phyloP scores from a whole-genome alignment of 169 alveolate genomes.

The Plasmodium gonderi region DNA sequence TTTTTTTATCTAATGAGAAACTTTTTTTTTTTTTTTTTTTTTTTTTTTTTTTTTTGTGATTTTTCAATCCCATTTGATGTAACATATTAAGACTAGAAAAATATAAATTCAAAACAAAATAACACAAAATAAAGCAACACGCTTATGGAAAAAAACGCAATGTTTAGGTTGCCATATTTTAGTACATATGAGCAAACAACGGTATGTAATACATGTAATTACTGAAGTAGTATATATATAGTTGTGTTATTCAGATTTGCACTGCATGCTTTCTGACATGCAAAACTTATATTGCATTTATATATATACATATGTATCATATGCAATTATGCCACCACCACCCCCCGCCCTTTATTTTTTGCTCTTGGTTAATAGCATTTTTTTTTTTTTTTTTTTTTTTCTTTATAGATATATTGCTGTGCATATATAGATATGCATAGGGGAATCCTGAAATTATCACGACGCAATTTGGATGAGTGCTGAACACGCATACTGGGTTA shows the following conservation, averaged over 20 bases:
- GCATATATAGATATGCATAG: background rate
- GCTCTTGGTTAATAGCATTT: background rate
- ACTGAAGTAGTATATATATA: too few relatives aligned
- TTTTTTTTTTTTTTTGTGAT: background rate
- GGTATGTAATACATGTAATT: too few relatives aligned
- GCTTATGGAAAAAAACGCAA: too few relatives aligned
- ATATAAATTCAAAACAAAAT: background rate
- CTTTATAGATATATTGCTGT: background rate
- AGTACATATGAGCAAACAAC: too few relatives aligned
- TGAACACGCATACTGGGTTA: background rate
- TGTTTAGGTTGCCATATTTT: too few relatives aligned
- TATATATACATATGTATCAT: too few relatives aligned
- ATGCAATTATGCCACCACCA: background rate
- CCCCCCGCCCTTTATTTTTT: background rate
- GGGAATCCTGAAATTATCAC: background rate
- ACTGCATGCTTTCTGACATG: too few relatives aligned
- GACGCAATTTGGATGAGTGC: background rate
- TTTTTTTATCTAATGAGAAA: background rate
- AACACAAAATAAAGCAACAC: too few relatives aligned
- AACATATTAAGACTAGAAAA: too few relatives aligned
- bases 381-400: background rate
- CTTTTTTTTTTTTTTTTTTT: background rate
- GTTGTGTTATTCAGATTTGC: too few relatives aligned
- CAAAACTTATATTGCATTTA: too few relatives aligned
- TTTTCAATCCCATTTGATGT: background rate